Evolutionary conservation across 371 early-diverging fungal genomes (phyloP).

Genomic region (Rhizopus microsporus): DNA sequence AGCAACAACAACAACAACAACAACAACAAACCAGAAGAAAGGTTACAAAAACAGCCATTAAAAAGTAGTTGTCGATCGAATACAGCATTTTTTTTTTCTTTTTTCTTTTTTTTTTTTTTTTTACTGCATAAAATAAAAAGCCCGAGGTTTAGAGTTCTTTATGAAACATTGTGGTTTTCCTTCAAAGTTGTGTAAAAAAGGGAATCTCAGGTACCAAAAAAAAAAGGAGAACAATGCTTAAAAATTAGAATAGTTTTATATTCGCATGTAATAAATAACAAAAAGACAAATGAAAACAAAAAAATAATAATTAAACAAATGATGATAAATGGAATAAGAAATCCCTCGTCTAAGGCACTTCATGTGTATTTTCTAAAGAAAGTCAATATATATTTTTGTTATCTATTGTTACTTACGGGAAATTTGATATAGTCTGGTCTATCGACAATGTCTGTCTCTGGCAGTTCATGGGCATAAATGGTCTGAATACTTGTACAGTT

Average conservation of each 20-base stretch:
- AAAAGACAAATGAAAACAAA: background rate
- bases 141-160: too few relatives aligned
- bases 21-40: background rate
- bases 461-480: background rate
- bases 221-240: too few relatives aligned
- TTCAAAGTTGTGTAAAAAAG: too few relatives aligned
- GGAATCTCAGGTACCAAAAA: too few relatives aligned
- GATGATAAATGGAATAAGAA: background rate
- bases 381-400: too few relatives aligned
- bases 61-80: too few relatives aligned
- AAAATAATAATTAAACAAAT: background rate
- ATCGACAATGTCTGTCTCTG: background rate
- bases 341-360: background rate
- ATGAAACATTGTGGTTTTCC: too few relatives aligned
- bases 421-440: background rate
- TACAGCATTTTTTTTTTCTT: too few relatives aligned
- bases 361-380: background rate
- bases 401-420: background rate
- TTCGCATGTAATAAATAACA: background rate
- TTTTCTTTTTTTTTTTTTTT: too few relatives aligned
- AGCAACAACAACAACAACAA: background rate
- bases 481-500: slow-evolving; percentile 1
- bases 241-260: too few relatives aligned
- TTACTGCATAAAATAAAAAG: too few relatives aligned
- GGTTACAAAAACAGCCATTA: background rate